Conservation (phyloP, 2,329 filamentous ascomycete genomes). For the Trichoderma sp. region DNA sequence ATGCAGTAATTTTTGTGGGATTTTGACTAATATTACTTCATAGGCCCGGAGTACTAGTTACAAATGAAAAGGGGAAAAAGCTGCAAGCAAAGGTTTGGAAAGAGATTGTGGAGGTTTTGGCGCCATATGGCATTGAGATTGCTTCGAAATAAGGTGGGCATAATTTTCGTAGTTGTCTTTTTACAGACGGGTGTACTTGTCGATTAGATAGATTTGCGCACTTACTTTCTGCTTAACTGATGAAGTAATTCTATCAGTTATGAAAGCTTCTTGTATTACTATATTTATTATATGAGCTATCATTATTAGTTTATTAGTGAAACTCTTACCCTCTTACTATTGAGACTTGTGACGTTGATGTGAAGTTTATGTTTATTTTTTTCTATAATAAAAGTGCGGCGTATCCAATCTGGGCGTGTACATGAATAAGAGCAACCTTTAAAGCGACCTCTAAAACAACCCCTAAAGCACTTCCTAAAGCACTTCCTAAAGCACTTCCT, state of each 20-base stretch:
- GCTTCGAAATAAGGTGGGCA: not conserved
- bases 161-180: not conserved
- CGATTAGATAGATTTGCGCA: not conserved
- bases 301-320: too few relatives aligned
- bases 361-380: not conserved
- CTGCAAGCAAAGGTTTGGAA: constrained; percentile 5
- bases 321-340: too few relatives aligned
- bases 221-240: not conserved
- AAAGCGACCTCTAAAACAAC: too few relatives aligned
- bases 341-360: not conserved
- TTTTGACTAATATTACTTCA: not conserved
- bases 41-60: constrained; percentile 1
- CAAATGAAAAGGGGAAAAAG: not conserved
- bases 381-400: not conserved
- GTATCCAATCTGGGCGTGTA: not conserved
- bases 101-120: not conserved
- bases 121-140: not conserved
- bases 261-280: not conserved
- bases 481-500: too few relatives aligned
- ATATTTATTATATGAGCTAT: too few relatives aligned
- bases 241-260: not conserved
- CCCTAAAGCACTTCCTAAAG: fast-evolving
- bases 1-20: not conserved
- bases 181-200: not conserved
- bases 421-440: not conserved